Conservation (phyloP, 202 grass and related monocot species). For the Carex sylvatica region DNA sequence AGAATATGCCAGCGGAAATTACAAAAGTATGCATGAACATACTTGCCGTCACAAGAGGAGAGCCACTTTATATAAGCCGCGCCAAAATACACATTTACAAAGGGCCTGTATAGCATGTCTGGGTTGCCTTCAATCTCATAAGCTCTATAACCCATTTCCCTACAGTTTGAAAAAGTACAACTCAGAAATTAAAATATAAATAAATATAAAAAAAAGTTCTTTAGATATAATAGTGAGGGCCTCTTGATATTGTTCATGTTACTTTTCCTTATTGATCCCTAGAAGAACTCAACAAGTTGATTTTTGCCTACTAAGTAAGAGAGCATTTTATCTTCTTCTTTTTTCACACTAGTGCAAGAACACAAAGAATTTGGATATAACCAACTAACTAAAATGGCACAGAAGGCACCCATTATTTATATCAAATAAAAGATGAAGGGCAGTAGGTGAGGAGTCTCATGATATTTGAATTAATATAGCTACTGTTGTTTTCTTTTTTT, state of each 20-base stretch:
- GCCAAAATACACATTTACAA: constrained; percentile 94
- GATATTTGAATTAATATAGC: neutral
- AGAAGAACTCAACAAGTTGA: neutral
- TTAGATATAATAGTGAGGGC: neutral
- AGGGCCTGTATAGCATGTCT: constrained; percentile 75
- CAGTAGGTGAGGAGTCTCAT: neutral
- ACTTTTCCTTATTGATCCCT: neutral
- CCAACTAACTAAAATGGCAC: neutral
- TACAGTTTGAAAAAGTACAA: constrained; percentile 31
- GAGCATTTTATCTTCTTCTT: neutral
- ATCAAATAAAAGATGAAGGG: neutral
- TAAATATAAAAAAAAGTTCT: neutral
- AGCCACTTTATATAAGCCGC: constrained; percentile 92
- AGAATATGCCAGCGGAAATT: neutral
- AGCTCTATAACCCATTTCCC: constrained; percentile 79
- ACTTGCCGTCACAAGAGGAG: constrained; percentile 90
- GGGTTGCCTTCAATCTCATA: constrained; percentile 72
- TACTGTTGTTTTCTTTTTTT: neutral
- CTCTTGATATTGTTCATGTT: neutral
- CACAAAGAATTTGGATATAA: neutral
- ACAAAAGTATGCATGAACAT: constrained; percentile 32
- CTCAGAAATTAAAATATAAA: constrained; percentile 17
- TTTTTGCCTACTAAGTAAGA: neutral
- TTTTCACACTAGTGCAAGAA: neutral
- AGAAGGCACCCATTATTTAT: neutral